Base-by-base conservation (phyloP, 192 early-diverging fungal species). In the Coemansia guatemalensis region DNA sequence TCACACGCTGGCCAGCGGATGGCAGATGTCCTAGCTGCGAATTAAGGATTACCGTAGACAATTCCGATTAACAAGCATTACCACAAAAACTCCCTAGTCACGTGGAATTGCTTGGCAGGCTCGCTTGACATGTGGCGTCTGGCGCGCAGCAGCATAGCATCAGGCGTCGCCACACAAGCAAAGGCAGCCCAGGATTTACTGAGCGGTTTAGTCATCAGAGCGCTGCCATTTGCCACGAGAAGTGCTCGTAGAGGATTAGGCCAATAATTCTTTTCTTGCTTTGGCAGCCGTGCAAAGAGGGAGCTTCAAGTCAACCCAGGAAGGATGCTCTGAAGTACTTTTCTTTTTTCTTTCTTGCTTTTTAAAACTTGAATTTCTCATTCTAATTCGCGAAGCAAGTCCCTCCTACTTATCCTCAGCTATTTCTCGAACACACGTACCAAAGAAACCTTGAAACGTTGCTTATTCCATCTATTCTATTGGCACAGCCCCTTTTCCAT, bases 331-430 rank as follows among this genome's bases (percentile, higher is more conserved):
- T 30, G 25, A 53, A 47, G 12, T 20, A 23, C 48, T 35, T 48
- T 56, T 32, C 53, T 26, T 27, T 57, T 58, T 47, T 17, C 33
- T 61, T 41, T 30, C 58, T 26, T 41, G 8, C 56, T 56, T 20
- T 8, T 33, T 49, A 21, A 33, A 5, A 33, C 24, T 55, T 55
- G 21, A 29, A 44, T 44, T 44, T 44, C 14, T 44, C 39, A 44
- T 44, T 44, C 12, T 44, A 44, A 9, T 44, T 17, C 14, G 39
- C 17, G 39, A 44, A 14, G 39, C 14, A 44, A 44, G 9, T 44
- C 39, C 17, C 8, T 35, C 14, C 39, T 14, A 44, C 1, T 44
- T 44, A 44, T 44, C 14, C 39, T 17, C 14, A 17, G 14, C n/a
- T n/a, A n/a, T n/a, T n/a, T 44, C 14, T 17, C 29, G 29, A 30